Conservation (phyloP, 116 monocot species). For the Dioscorea cayenensis region DNA sequence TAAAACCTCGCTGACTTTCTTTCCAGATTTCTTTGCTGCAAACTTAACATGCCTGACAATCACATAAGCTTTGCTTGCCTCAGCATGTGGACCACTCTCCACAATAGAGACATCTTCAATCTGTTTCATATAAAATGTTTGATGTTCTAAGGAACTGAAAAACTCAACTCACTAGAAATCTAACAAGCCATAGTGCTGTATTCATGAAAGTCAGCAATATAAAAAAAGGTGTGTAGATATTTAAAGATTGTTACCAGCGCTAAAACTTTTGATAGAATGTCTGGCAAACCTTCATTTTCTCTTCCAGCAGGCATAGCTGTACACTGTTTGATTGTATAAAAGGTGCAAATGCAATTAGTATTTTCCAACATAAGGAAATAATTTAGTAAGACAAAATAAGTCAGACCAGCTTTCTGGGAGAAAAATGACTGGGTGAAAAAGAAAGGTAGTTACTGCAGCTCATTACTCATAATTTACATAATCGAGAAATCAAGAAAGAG, state of each 20-base stretch:
- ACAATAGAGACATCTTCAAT: conserved; percentile 56
- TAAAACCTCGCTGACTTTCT: conserved; percentile 43
- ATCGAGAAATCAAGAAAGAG: too few species aligned
- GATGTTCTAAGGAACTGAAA: not conserved
- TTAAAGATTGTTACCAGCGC: conserved; percentile 25
- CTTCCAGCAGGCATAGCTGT: conserved; percentile 44
- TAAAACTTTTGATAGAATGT: conserved; percentile 36
- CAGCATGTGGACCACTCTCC: conserved; percentile 73
- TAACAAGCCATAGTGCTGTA: not conserved
- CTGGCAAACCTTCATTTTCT: conserved; percentile 44
- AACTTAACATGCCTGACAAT: conserved; percentile 63
- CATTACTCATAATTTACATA: too few species aligned
- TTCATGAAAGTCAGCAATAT: not conserved
- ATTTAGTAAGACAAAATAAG: not conserved
- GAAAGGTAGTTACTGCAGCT: too few species aligned
- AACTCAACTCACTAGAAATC: not conserved
- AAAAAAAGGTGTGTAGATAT: not conserved
- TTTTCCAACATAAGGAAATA: not conserved
- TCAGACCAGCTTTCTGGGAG: not conserved
- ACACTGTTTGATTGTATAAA: conserved; percentile 32
- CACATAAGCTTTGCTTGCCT: conserved; percentile 50
- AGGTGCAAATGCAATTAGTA: not conserved
- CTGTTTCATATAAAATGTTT: conserved; percentile 24
- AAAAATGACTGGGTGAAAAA: too few species aligned
- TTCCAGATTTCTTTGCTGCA: conserved; percentile 46